A percentile compares a stretch with the other conserved stretches of the same genome.
Conservation (phyloP, 2,329 filamentous ascomycete species). For the Fusarium annulatum region DNA sequence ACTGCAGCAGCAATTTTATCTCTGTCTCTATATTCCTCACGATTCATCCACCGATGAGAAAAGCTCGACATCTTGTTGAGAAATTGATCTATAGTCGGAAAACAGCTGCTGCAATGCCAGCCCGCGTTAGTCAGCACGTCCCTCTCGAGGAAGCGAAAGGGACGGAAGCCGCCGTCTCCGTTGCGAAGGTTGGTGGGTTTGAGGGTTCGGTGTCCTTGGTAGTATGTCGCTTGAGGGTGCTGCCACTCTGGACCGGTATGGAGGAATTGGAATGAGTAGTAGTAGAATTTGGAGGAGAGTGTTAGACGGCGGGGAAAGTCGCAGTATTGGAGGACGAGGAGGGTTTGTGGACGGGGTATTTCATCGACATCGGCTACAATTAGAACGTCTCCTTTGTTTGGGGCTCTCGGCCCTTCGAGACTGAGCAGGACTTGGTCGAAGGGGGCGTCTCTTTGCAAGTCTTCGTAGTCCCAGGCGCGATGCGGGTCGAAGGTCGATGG, state of each 20-base stretch:
- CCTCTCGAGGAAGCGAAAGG: slow-evolving; percentile 55
- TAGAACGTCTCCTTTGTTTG: slow-evolving; percentile 63
- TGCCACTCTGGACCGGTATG: slow-evolving; percentile 57
- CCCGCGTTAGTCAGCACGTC: slow-evolving; percentile 59
- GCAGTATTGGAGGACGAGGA: slow-evolving; percentile 62
- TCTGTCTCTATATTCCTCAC: slow-evolving; percentile 58
- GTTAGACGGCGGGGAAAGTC: slow-evolving; percentile 63
- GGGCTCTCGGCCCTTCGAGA: slow-evolving; percentile 54
- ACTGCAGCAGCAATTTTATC: slow-evolving; percentile 63
- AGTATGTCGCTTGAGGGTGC: slow-evolving; percentile 70
- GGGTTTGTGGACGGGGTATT: slow-evolving; percentile 63
- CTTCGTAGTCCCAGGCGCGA: slow-evolving; percentile 61
- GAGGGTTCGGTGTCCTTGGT: slow-evolving; percentile 57
- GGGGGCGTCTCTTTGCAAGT: slow-evolving; percentile 66
- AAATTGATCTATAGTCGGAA: slow-evolving; percentile 65
- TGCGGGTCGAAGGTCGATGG: slow-evolving; percentile 53
- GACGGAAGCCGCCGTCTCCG: slow-evolving; percentile 54
- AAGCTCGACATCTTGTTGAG: slow-evolving; percentile 67
- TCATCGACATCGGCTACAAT: slow-evolving; percentile 71
- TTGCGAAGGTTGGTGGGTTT: slow-evolving; percentile 65
- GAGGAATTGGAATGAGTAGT: slow-evolving; percentile 67
- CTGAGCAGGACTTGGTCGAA: slow-evolving; percentile 65
- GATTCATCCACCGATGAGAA: slow-evolving; percentile 65
- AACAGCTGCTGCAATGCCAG: slow-evolving; percentile 73
- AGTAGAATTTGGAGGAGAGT: slow-evolving; percentile 63